Base-by-base conservation (phyloP, 2,329 filamentous ascomycete species). In the Ophiostoma angusticollis region DNA sequence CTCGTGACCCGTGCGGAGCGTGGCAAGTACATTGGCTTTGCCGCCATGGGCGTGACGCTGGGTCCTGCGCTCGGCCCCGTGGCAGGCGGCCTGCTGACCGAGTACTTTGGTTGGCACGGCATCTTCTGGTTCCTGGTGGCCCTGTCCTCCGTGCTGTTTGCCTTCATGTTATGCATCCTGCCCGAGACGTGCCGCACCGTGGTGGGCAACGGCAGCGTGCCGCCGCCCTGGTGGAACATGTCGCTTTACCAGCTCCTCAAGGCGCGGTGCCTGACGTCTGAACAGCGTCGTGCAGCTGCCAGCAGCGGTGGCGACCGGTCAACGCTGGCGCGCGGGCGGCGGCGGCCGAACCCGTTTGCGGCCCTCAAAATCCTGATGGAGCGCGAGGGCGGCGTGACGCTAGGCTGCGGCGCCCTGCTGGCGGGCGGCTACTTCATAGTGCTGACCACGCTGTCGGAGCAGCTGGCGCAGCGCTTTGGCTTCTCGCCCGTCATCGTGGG, bases 91-190 rank as follows among this genome's bases (percentile, higher is more conserved):
- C 44, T 71, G 2, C 50, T 76, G n/a, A 58, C 59, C 5, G 58
- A 70, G 34, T 67, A 60, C 40, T 54, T 67, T 1, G 67, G 67
- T 1, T 75, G 70, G 70, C 54, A 63, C 34, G 61, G 60, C 27
- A 64, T 68, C 17, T 75, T 75, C 47, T 74, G 69, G 68, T 70
- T 72, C 35, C 50, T 75, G 16, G 53, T 62, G 4, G 68, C 72
- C 22, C 54, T 55, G 0, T 58, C 62, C 0, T 39, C 66, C 0
- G 45, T 69, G 0, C 51, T 72, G 5, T 37, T 37, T 6, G 16
- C 21, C 2, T 31, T 34, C 22, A 40, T 46, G 44, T 27, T 46
- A 6, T 14, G 24, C 24, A 40, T 45, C 19, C 60, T 77, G n/a
- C 75, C 74, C 0, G 67, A 72, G 43, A 72, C 68, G 0, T 64